A percentile compares a stretch with the other conserved stretches of the same genome.
phyloP scores from a whole-genome alignment of 768 basidiomycete species.

The Boletus barrowsii region DNA sequence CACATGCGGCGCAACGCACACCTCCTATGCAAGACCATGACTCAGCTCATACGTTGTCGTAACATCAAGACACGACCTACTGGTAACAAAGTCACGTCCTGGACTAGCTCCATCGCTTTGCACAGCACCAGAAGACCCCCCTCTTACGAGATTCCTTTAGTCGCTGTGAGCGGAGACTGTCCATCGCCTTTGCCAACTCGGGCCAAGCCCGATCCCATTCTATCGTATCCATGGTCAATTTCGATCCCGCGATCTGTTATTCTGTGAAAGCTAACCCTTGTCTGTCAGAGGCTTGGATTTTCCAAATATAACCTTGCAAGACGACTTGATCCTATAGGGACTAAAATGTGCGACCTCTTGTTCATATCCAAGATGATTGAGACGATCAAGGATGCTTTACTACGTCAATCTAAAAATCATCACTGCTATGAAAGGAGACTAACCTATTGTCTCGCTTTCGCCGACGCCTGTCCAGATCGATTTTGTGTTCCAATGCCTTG shows the following conservation, averaged over 20 bases:
- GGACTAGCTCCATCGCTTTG: too few species aligned
- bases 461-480: not conserved
- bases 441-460: not conserved
- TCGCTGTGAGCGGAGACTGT: not conserved
- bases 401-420: not conserved
- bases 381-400: conserved; percentile 7
- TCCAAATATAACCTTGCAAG: not conserved
- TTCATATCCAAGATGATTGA: conserved; percentile 2
- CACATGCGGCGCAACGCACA: too few species aligned
- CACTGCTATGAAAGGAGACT: not conserved
- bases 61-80: too few species aligned
- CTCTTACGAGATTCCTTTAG: not conserved
- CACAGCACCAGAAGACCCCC: too few species aligned
- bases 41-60: too few species aligned
- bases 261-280: not conserved
- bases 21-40: too few species aligned
- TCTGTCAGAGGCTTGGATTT: conserved; percentile 5
- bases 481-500: not conserved
- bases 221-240: not conserved
- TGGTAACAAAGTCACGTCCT: too few species aligned
- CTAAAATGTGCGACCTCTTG: not conserved
- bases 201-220: conserved; percentile 15
- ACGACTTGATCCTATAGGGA: rapidly evolving
- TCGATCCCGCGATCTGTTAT: not conserved
- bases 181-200: not conserved